These are phyloP conservation scores for Trifolium fragiferum DNA, from an alignment of 306 rosid species.

Conservation along the genomic window DNA sequence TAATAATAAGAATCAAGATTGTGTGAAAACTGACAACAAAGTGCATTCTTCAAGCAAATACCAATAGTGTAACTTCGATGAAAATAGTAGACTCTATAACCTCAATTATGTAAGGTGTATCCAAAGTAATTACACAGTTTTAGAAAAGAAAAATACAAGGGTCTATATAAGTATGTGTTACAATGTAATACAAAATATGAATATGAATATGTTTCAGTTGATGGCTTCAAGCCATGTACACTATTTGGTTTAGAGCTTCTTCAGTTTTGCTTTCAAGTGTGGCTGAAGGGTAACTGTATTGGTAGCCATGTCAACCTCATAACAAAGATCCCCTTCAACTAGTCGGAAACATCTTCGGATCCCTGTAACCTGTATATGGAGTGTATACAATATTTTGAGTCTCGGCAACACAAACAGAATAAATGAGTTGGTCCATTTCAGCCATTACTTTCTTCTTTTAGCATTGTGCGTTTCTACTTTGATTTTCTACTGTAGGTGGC, in stretches of 20 bases:
- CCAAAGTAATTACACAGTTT: background rate
- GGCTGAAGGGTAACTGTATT: conserved; percentile 62
- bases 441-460: conserved; percentile 2
- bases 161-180: background rate
- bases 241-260: conserved; percentile 52
- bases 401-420: background rate
- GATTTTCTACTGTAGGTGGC: background rate
- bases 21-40: too few relatives aligned
- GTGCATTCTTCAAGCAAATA: too few relatives aligned
- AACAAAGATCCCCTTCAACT: conserved; percentile 62
- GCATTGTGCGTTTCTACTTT: background rate
- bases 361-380: conserved; percentile 64
- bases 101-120: background rate
- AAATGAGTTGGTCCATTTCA: background rate
- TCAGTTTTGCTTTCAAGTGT: conserved; percentile 72
- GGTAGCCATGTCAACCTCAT: conserved; percentile 85
- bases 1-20: too few relatives aligned
- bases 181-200: background rate
- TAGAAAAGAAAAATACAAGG: background rate
- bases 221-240: background rate
- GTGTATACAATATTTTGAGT: background rate
- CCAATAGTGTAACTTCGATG: too few relatives aligned
- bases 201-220: background rate
- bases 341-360: conserved; percentile 61
- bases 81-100: background rate